Evolutionary conservation across 495 filamentous ascomycete species (phyloP).

Genomic region (Trichoderma gamsii): DNA sequence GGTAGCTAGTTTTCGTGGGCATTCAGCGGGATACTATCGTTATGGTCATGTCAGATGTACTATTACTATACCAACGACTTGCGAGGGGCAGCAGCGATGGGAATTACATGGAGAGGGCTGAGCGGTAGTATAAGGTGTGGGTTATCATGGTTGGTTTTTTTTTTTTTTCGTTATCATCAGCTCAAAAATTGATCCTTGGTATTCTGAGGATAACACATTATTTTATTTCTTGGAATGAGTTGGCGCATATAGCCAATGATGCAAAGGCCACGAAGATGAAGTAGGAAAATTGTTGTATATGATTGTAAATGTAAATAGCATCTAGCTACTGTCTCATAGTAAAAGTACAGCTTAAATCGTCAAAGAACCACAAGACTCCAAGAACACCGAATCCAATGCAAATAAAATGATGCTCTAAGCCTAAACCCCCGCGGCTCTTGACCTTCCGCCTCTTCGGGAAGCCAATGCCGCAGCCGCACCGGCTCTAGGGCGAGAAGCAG

Average conservation of each 20-base stretch:
- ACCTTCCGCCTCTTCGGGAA: background rate
- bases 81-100: background rate
- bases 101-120: background rate
- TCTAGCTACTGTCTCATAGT: too few species aligned
- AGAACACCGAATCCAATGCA: slow-evolving; percentile 10
- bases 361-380: too few species aligned
- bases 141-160: background rate
- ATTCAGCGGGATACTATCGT: slow-evolving; percentile 5
- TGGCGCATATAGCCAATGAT: background rate
- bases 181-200: background rate
- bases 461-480: slow-evolving; percentile 5
- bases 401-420: background rate
- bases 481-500: slow-evolving; percentile 1
- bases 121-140: background rate
- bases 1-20: background rate
- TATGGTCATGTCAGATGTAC: background rate
- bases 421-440: background rate
- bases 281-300: too few species aligned
- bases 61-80: background rate
- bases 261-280: background rate
- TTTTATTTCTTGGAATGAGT: background rate
- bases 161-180: background rate
- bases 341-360: too few species aligned
- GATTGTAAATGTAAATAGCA: too few species aligned
- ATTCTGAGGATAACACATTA: background rate